Base-by-base conservation (phyloP, 202 grass and related monocot species). In the Cymbopogon flexuosus region DNA sequence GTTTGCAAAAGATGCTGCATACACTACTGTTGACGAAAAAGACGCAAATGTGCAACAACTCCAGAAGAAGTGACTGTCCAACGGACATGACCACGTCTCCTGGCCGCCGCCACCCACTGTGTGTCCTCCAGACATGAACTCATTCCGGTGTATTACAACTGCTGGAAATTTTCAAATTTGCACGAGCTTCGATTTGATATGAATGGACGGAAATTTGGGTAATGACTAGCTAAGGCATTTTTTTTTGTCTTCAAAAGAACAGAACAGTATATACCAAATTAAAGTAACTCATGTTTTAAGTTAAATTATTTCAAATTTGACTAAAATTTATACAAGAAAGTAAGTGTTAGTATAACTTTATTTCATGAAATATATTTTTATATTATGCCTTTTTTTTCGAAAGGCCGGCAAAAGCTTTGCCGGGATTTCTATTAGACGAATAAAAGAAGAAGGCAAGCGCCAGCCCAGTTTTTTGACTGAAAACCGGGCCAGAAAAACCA, bases 31-130 rank as follows among this genome's bases (percentile, higher is more conserved):
- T 57, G 83, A 65, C 58, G 2, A 65, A 34, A 10, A 19, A 14
- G 37, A 79, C 21, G 47, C 23, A 21, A 79, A 66, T 73, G 18
- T 35, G 83, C 27, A 73, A 58, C 24, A 45, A 21, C 27, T 67
- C 47, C 14, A 4, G 31, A 33, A 45, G 39, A 33, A 49, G 45
- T 47, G 84, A 73, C 49, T 9, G 35, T 36, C 68, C 68, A 66
- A 35, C 76, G 58, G 68, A 58, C 36, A 57, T 9, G 43, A 43
- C 10, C 1, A 0, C 3, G 24, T 75, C 62, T 68, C 46, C 6
- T 57, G 66, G 79, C 36, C 29, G 61, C 15, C 23, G 27, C 19
- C 41, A 76, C 23, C 70, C 22, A n/a, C n/a, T 65, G 14, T 43
- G 52, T 83, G 14, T 18, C 46, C 45, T 12, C 15, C 15, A n/a